Conservation (phyloP, 2,329 filamentous ascomycete species). For the Penicillium glabrum region DNA sequence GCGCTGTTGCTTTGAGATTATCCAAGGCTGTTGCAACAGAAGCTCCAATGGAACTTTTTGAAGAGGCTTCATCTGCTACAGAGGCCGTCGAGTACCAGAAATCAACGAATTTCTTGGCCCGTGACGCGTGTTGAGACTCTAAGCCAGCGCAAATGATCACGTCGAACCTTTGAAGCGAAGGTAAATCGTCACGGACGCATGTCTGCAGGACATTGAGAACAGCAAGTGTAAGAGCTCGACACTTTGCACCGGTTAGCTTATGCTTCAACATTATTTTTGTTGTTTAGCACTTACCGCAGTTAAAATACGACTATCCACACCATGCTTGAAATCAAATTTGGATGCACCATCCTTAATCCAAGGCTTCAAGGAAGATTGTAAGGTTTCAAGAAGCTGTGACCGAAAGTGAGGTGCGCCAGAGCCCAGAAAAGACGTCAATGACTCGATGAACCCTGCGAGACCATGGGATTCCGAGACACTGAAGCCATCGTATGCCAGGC, state of each 20-base stretch:
- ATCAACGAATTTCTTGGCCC: conserved; percentile 53
- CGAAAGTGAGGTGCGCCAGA: conserved; percentile 54
- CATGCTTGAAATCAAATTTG: conserved; percentile 28
- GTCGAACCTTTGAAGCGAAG: conserved; percentile 53
- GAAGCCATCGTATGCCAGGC: conserved; percentile 54
- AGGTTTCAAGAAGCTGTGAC: conserved; percentile 55
- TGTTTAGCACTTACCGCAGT: conserved; percentile 33
- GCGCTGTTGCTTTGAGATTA: not conserved
- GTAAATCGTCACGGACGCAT: conserved; percentile 25
- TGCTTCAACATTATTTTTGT: not conserved
- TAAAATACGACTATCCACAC: conserved; percentile 31
- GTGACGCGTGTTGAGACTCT: conserved; percentile 50
- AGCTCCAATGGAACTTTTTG: conserved; percentile 63
- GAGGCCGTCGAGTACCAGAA: conserved; percentile 70
- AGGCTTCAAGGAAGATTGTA: conserved; percentile 51
- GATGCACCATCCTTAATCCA: conserved; percentile 36
- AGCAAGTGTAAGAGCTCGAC: conserved; percentile 32
- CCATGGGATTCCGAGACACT: conserved; percentile 40
- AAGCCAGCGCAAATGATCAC: conserved; percentile 54
- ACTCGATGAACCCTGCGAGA: conserved; percentile 52
- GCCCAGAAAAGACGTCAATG: conserved; percentile 54
- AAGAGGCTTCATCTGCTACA: conserved; percentile 60
- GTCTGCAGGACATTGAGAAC: conserved; percentile 33
- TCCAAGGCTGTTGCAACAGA: conserved; percentile 46
- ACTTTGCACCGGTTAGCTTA: conserved; percentile 29